Conservation (phyloP, 2,329 filamentous ascomycete species). For the Blastomyces emzantsi region DNA sequence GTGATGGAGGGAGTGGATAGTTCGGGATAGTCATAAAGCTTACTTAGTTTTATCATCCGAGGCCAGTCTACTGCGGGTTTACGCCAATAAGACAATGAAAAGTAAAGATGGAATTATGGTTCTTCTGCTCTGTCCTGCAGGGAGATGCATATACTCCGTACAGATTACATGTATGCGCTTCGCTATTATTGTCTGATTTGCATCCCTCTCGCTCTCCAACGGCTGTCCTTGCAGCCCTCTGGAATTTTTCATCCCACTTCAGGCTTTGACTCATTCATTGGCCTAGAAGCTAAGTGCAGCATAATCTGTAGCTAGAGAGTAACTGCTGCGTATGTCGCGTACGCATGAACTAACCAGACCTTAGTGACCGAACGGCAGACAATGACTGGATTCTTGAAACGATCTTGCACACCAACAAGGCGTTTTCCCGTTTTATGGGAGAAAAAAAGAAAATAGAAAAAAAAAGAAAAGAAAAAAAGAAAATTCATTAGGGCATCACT, state of each 20-base stretch:
- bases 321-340: no score
- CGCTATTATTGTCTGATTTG: background rate
- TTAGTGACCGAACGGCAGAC: background rate
- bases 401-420: background rate
- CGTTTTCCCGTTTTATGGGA: background rate
- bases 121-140: background rate
- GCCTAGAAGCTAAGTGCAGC: no score
- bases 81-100: background rate
- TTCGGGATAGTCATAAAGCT: background rate
- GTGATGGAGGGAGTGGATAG: background rate
- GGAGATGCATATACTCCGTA: background rate
- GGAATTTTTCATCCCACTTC: background rate
- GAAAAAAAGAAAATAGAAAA: background rate
- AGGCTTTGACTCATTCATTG: background rate
- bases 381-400: background rate
- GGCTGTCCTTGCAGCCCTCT: background rate
- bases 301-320: no score
- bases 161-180: background rate
- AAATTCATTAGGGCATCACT: background rate
- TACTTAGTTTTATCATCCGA: background rate
- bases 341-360: no score
- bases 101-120: background rate
- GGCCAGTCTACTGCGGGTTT: background rate
- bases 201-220: background rate
- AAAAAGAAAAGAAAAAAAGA: background rate